Conservation (phyloP, 352 stramenopile genomes). For the Phytophthora pistaciae region DNA sequence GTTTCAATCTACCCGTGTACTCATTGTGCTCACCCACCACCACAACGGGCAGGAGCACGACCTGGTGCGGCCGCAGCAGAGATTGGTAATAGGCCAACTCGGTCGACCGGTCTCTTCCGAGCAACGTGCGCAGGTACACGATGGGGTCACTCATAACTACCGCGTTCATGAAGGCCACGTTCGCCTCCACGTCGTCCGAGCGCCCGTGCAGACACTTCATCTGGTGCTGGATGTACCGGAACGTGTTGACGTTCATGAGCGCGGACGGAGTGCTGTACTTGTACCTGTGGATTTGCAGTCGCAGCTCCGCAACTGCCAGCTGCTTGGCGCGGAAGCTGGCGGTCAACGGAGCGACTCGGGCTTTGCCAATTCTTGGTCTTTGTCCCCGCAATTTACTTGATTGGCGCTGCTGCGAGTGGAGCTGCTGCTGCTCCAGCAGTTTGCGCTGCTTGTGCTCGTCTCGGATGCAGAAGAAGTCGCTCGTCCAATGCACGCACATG, state of each 20-base stretch:
- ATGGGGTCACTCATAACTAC: conserved; percentile 54
- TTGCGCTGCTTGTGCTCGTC: conserved; percentile 13
- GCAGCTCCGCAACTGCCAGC: conserved; percentile 6
- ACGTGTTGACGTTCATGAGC: conserved; percentile 14
- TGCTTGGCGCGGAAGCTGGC: conserved; percentile 16
- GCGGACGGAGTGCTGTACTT: conserved; percentile 9
- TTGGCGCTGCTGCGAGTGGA: neutral
- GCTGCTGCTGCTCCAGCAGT: conserved; percentile 2
- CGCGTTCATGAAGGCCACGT: conserved; percentile 51
- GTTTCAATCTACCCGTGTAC: conserved; percentile 24
- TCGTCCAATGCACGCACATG: conserved; percentile 45
- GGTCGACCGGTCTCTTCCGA: conserved; percentile 21
- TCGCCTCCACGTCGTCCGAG: conserved; percentile 30
- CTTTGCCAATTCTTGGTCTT: neutral
- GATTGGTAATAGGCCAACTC: conserved; percentile 38
- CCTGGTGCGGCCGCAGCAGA: conserved; percentile 15
- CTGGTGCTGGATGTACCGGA: conserved; percentile 31
- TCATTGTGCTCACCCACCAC: conserved; percentile 32
- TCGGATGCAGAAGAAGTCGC: conserved; percentile 44
- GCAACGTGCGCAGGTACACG: conserved; percentile 33
- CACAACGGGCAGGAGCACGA: conserved; percentile 31
- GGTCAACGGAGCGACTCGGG: conserved; percentile 16
- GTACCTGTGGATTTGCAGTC: conserved; percentile 9
- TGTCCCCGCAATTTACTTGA: neutral
- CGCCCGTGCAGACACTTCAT: conserved; percentile 37